Evolutionary conservation across 305 asterid species (phyloP).

Genomic region (Rubia balearica): DNA sequence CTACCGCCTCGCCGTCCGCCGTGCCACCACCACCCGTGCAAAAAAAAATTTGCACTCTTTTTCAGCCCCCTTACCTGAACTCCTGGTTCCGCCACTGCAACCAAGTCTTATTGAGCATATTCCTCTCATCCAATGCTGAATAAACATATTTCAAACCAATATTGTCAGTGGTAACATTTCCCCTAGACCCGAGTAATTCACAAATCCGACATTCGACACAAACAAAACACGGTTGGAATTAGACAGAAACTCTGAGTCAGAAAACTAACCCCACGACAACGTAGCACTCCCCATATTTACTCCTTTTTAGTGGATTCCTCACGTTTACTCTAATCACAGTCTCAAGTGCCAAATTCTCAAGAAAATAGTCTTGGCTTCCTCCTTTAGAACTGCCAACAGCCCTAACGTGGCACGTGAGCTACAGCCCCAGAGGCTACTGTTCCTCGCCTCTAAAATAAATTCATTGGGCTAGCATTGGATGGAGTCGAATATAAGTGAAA

Average conservation of each 20-base stretch:
- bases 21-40: too few species aligned
- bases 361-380: conserved; percentile 2
- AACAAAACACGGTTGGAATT: conserved; percentile 15
- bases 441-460: too few species aligned
- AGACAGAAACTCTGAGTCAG: conserved; percentile 19
- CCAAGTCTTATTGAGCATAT: conserved; percentile 25
- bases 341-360: conserved; percentile 25
- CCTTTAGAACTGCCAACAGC: conserved; percentile 4
- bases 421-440: too few species aligned
- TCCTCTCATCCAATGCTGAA: conserved; percentile 12
- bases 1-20: rapidly evolving
- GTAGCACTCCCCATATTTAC: conserved; percentile 25
- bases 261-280: conserved; percentile 28
- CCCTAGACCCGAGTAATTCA: conserved; percentile 24
- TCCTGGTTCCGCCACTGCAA: not conserved
- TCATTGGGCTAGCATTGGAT: too few species aligned
- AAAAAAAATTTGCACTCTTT: too few species aligned
- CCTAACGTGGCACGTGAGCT: not conserved
- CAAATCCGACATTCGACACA: conserved; percentile 4
- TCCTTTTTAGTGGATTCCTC: conserved; percentile 34
- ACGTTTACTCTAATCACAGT: conserved; percentile 31
- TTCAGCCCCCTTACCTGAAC: too few species aligned
- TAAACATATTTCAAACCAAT: conserved; percentile 27
- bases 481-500: too few species aligned
- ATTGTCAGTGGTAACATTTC: conserved; percentile 6